phyloP scores from a whole-genome alignment of 1,284 basidiomycete genomes.

The Thecaphora thlaspeos region DNA sequence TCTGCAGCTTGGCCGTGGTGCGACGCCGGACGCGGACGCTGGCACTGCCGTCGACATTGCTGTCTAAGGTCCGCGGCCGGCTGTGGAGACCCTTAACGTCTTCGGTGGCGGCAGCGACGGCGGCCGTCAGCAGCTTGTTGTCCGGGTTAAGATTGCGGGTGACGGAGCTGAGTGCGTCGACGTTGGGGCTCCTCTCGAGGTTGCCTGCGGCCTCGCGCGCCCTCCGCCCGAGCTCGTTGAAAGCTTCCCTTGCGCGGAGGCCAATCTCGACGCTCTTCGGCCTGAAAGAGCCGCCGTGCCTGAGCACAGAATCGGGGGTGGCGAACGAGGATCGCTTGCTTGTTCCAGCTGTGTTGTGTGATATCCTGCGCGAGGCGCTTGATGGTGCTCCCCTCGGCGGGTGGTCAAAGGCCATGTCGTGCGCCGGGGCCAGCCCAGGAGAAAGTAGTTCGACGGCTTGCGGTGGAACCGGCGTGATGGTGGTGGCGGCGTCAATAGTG shows the following conservation, averaged over 20 bases:
- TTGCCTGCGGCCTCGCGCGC: too few species aligned
- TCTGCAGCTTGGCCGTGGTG: constrained; percentile 19
- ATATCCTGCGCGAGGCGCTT: not conserved
- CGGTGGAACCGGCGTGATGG: constrained; percentile 6
- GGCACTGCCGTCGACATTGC: not conserved
- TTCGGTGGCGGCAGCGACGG: not conserved
- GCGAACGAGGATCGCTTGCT: not conserved
- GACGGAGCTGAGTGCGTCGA: not conserved
- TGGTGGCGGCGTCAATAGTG: constrained; percentile 20
- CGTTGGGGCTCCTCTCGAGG: too few species aligned
- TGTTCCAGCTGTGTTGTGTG: not conserved
- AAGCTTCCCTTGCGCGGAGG: constrained; percentile 19
- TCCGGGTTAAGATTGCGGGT: not conserved
- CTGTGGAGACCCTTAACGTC: not conserved
- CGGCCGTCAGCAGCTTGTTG: constrained; percentile 1
- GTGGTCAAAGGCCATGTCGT: too few species aligned
- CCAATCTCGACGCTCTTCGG: constrained; percentile 25
- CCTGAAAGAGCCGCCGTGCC: constrained; percentile 1
- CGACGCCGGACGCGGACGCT: not conserved
- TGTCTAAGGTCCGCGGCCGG: not conserved
- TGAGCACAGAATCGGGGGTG: not conserved
- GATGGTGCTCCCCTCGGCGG: not conserved
- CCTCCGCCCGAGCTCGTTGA: constrained; percentile 18
- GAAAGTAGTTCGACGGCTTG: too few species aligned
- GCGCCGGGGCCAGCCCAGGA: too few species aligned